A percentile compares a stretch with the other conserved stretches of the same genome.
phyloP scores from a whole-genome alignment of 164 flowering plant species.

The Berberis vulgaris region DNA sequence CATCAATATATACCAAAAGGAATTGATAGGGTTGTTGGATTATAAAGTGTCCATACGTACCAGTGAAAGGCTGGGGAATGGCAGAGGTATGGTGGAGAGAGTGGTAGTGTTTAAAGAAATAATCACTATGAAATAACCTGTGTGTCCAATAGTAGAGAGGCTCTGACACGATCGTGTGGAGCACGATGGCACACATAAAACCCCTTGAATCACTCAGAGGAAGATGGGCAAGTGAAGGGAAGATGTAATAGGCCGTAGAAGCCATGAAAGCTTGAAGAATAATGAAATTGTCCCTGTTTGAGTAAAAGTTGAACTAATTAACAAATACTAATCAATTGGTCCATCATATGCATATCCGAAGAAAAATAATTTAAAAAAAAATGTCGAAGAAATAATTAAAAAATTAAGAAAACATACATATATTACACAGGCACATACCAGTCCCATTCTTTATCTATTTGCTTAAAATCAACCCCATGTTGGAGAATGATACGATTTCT shows the following conservation, averaged over 20 bases:
- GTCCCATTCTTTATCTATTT: constrained; percentile 77
- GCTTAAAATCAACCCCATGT: constrained; percentile 56
- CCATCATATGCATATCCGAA: too few relatives aligned
- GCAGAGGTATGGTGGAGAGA: constrained; percentile 46
- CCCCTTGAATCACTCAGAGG: constrained; percentile 60
- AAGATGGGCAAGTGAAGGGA: constrained; percentile 31
- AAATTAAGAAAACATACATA: not conserved
- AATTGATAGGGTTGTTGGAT: not conserved
- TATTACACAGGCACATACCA: constrained; percentile 32
- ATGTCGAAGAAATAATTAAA: not conserved
- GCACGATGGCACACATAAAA: constrained; percentile 23
- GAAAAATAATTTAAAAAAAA: too few relatives aligned
- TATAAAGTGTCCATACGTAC: not conserved
- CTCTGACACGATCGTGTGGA: constrained; percentile 63
- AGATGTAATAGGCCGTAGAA: constrained; percentile 29
- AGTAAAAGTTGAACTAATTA: not conserved
- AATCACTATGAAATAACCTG: constrained; percentile 33
- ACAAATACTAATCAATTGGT: not conserved
- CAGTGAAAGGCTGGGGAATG: constrained; percentile 24
- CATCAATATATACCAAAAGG: not conserved
- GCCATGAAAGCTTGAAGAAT: constrained; percentile 60
- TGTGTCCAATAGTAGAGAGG: constrained; percentile 70
- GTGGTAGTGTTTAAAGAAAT: constrained; percentile 51
- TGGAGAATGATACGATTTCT: constrained; percentile 37
- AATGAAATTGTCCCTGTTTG: constrained; percentile 73